A percentile compares a stretch with the other conserved stretches of the same genome.
Conservation (phyloP, 1,139 yeast genomes). For the Sugiyamaella japonica region DNA sequence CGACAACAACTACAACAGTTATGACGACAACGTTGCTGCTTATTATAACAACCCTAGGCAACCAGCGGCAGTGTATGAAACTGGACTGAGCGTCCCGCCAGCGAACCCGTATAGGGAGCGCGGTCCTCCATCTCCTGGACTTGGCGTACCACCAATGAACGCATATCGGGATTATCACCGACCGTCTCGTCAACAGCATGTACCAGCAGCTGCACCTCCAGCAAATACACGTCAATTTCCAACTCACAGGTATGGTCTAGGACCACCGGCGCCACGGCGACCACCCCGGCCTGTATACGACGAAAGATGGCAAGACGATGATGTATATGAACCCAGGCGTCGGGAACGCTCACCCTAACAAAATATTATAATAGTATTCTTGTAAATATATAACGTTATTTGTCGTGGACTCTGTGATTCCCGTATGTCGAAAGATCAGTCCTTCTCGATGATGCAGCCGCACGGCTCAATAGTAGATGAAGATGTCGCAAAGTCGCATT, state of each 20-base stretch:
- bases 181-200: not conserved
- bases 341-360: slow-evolving; percentile 14
- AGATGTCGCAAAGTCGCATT: not conserved
- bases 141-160: not conserved
- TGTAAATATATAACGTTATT: not conserved
- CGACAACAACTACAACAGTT: not conserved
- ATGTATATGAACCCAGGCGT: slow-evolving; percentile 10
- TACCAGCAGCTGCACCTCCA: not conserved
- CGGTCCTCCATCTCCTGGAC: not conserved
- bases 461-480: not conserved
- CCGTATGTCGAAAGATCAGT: not conserved
- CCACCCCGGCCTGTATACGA: slow-evolving; percentile 1
- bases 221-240: not conserved
- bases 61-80: slow-evolving; percentile 5
- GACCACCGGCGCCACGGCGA: not conserved
- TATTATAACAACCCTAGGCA: slow-evolving; percentile 4
- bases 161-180: not conserved
- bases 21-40: not conserved
- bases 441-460: not conserved
- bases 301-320: slow-evolving; percentile 17
- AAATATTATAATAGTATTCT: slow-evolving; percentile 12
- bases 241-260: slow-evolving; percentile 6
- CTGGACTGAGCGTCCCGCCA: not conserved
- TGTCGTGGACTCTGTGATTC: no score
- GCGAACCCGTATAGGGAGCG: not conserved